Conservation (phyloP, 805 yeast genomes). For the Cyberlindnera galapagoensis region DNA sequence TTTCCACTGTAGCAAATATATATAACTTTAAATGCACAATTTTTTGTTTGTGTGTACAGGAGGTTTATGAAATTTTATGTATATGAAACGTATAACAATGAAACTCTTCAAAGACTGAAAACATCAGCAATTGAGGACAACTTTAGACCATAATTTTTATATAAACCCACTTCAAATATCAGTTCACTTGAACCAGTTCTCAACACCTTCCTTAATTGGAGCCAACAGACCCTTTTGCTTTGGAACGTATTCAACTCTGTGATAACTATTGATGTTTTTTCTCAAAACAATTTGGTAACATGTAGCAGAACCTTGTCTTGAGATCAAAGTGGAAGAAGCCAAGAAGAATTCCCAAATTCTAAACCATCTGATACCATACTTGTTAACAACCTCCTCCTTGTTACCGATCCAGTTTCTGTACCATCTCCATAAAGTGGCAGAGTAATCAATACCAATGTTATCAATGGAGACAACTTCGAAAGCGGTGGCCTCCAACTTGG, state of each 20-base stretch:
- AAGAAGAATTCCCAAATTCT: slow-evolving; percentile 91
- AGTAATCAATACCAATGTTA: slow-evolving; percentile 89
- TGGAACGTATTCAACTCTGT: slow-evolving; percentile 77
- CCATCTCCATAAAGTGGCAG: slow-evolving; percentile 91
- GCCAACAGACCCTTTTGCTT: slow-evolving; percentile 65
- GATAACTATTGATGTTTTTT: slow-evolving; percentile 81
- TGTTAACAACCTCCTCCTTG: slow-evolving; percentile 65
- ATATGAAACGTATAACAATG: no score
- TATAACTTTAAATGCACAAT: no score
- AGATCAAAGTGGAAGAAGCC: slow-evolving; percentile 72
- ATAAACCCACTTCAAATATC: not conserved
- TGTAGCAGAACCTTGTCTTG: slow-evolving; percentile 91
- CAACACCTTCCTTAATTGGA: slow-evolving; percentile 45
- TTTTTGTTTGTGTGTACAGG: no score
- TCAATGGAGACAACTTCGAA: slow-evolving; percentile 80
- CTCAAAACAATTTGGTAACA: slow-evolving; percentile 88
- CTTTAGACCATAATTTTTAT: no score
- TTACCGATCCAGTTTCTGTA: slow-evolving; percentile 89
- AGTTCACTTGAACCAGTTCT: slow-evolving; percentile 49
- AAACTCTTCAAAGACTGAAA: no score
- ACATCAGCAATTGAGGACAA: no score
- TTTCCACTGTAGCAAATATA: no score
- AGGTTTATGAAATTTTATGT: no score
- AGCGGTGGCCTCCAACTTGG: slow-evolving; percentile 73
- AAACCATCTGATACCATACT: slow-evolving; percentile 86